Percentiles rank a stretch among this genome's conserved stretches.
phyloP scores from a whole-genome alignment of 768 basidiomycete species.

The Tephrocybe rancida region DNA sequence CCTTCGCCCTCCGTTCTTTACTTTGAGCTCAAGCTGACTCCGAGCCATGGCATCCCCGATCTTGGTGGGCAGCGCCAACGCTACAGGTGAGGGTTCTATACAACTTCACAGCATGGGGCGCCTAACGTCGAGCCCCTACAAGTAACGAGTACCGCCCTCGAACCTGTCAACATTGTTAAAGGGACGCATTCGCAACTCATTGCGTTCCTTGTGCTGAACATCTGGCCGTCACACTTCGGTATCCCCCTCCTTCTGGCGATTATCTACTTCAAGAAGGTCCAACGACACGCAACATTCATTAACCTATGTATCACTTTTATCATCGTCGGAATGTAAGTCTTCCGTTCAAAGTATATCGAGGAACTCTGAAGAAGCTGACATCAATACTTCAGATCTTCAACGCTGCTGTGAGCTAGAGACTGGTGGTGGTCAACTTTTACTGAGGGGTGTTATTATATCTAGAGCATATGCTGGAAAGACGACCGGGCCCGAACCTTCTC shows the following conservation, averaged over 20 bases:
- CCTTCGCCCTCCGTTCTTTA: too few species aligned
- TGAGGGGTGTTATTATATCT: neutral
- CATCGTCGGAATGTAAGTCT: conserved; percentile 44
- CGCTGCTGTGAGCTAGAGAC: conserved; percentile 34
- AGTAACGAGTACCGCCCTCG: neutral
- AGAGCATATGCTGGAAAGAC: conserved; percentile 45
- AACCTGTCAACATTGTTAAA: conserved; percentile 38
- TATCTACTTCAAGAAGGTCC: conserved; percentile 42
- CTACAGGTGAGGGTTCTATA: neutral
- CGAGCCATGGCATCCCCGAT: conserved; percentile 7
- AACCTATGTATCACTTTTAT: conserved; percentile 49
- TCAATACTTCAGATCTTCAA: conserved; percentile 33
- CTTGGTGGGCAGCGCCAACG: neutral
- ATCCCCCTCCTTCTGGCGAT: conserved; percentile 45
- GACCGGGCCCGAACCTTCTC: conserved; percentile 46
- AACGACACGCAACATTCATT: conserved; percentile 48
- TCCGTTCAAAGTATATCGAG: neutral
- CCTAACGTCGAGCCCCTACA: neutral
- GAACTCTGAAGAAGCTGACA: neutral
- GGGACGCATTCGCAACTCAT: conserved; percentile 43
- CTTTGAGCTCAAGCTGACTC: neutral
- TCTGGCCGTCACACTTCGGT: conserved; percentile 52
- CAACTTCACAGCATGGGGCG: neutral
- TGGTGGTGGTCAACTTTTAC: neutral
- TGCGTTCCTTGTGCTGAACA: conserved; percentile 45